These are phyloP conservation scores for Pseudogymnoascus sp. DNA, from an alignment of 2,329 filamentous ascomycete genomes.

Conservation along the genomic window DNA sequence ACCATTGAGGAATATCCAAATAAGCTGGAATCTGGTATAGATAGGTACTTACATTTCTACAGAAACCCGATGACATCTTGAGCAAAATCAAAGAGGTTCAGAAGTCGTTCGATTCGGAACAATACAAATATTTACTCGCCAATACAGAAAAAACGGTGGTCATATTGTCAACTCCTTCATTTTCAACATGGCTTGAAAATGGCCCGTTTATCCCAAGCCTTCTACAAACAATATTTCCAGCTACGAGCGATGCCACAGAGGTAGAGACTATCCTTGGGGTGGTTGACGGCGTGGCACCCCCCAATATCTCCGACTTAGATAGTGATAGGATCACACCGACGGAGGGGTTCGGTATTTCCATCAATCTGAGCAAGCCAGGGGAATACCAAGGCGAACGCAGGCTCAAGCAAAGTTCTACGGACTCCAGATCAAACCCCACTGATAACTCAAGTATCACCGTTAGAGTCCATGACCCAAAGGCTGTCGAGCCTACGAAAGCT, in stretches of 20 bases:
- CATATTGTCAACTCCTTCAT: constrained; percentile 27
- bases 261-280: constrained; percentile 46
- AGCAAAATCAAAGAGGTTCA: constrained; percentile 1
- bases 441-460: constrained; percentile 20
- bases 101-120: not conserved
- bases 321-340: constrained; percentile 17
- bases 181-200: constrained; percentile 25
- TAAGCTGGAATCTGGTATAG: not conserved
- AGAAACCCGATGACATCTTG: constrained; percentile 3
- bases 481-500: constrained; percentile 6
- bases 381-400: constrained; percentile 42
- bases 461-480: constrained; percentile 3
- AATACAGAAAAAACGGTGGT: constrained; percentile 17
- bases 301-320: constrained; percentile 6
- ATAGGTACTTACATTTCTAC: not conserved
- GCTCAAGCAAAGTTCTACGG: constrained; percentile 5
- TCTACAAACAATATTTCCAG: constrained; percentile 14
- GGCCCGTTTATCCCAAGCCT: constrained; percentile 23
- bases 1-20: not conserved
- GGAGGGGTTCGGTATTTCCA: constrained; percentile 43
- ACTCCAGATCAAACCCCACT: constrained; percentile 2
- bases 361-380: constrained; percentile 32
- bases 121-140: not conserved
- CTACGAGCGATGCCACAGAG: constrained; percentile 14
- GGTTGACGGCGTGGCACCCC: constrained; percentile 45